A percentile compares a stretch with the other conserved stretches of the same genome.
These are phyloP conservation scores for Cladosporium phlei DNA, from an alignment of 2,329 filamentous ascomycete genomes.

Conservation along the genomic window DNA sequence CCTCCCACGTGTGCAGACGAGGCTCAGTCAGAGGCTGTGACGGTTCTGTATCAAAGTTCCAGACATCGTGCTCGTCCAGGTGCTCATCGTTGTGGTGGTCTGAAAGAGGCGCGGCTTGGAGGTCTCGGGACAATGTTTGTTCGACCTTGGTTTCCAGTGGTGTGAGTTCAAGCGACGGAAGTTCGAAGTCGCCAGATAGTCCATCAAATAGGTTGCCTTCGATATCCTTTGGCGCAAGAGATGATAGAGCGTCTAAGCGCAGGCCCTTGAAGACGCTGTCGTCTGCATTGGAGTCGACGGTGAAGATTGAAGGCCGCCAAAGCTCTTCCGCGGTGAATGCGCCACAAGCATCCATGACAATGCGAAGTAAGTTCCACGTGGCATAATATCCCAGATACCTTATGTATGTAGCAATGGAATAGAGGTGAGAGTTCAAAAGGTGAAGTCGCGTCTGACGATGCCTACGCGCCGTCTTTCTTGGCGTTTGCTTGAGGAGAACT, in stretches of 20 bases:
- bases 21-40: conserved; percentile 29
- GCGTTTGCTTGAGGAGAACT: neutral
- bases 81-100: neutral
- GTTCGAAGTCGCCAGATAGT: conserved; percentile 5
- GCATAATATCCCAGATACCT: too few relatives aligned
- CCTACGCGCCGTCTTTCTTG: conserved; percentile 4
- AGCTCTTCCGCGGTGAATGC: conserved; percentile 3
- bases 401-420: neutral
- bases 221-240: neutral
- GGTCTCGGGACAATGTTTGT: neutral
- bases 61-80: conserved; percentile 34
- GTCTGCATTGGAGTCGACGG: conserved; percentile 3
- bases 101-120: neutral
- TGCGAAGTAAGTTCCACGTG: too few relatives aligned
- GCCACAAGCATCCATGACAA: neutral
- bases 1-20: conserved; percentile 63
- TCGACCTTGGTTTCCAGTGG: neutral
- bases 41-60: conserved; percentile 35
- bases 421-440: neutral
- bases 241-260: conserved; percentile 1
- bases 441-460: neutral
- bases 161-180: conserved; percentile 8
- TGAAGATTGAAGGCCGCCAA: conserved; percentile 14
- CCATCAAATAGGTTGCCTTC: neutral
- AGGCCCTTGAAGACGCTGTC: conserved; percentile 17